Evolutionary conservation across 2,329 filamentous ascomycete species (phyloP).

Genomic region (Paraphoma chrysanthemicola): DNA sequence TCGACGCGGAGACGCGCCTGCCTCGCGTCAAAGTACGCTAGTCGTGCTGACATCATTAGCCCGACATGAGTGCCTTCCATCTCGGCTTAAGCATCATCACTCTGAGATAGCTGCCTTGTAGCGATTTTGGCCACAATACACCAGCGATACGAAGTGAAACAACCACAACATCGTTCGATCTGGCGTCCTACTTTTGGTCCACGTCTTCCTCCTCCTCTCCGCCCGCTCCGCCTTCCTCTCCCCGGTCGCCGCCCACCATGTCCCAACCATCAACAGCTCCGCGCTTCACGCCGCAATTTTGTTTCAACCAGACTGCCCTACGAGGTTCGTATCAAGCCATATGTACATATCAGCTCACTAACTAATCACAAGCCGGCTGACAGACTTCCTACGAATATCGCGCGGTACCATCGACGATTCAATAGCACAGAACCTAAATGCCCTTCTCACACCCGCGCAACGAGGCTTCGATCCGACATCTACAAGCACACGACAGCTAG

Average conservation of each 20-base stretch:
- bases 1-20: constrained; percentile 36
- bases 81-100: constrained; percentile 17
- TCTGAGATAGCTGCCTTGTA: constrained; percentile 5
- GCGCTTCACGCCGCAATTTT: constrained; percentile 56
- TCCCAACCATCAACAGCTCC: constrained; percentile 51
- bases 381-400: constrained; percentile 91
- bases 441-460: constrained; percentile 76
- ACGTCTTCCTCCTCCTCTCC: constrained; percentile 2
- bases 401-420: constrained; percentile 88
- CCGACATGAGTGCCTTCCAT: neutral
- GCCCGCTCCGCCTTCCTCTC: constrained; percentile 3
- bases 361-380: constrained; percentile 39
- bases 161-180: constrained; percentile 4
- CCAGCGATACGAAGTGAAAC: neutral
- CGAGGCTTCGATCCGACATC: constrained; percentile 80
- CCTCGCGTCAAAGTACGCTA: constrained; percentile 28
- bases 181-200: constrained; percentile 44
- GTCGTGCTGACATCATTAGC: constrained; percentile 43
- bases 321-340: constrained; percentile 47
- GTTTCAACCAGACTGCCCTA: constrained; percentile 59
- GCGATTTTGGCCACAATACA: neutral
- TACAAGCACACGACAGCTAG: constrained; percentile 68
- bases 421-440: constrained; percentile 92
- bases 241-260: constrained; percentile 38
- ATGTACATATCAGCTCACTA: constrained; percentile 32